Evolutionary conservation across 331 rosid species (phyloP), one percentile per base, ranked within the genome.

Genomic region (Dryas integrifolia): DNA sequence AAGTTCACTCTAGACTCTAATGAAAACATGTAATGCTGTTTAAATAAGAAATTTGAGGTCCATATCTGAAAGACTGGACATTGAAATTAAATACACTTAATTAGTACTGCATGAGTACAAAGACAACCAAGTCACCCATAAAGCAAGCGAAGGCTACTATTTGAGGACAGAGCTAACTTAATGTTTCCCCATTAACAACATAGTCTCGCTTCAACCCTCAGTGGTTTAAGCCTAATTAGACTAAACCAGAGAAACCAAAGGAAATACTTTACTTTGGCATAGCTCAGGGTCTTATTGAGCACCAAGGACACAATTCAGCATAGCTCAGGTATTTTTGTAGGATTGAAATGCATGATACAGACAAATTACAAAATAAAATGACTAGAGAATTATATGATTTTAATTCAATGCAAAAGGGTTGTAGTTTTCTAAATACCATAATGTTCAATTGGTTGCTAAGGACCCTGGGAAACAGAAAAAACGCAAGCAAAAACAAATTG

Each of bases 31-130:
- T 30, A 30, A 30, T 30, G 0, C 35, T 30, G 35, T 30, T 30
- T 30, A 30, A 30, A 30, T 30, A 30, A 2, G 35, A 30, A 30
- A 30, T 30, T 30, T 30, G 35, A 30, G 35, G 35, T 30, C 35
- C 70, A 73, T 16, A 41, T 62, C 9, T 26, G 10, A 66, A 68
- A 60, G 52, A 52, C 46, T 50, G 14, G 55, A 53, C 46, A 56
- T 7, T 43, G 40, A 53, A 52, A 55, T 40, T 39, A 69, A 55
- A 69, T 39, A 56, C 18, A 58, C 3, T 5, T 52, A 43, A 35
- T 30, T 48, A 43, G 50, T 8, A 43, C 39, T 53, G 18, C 35
- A 13, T 44, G 18, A 47, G 53, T 35, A 45, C 26, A 51, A 50
- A 30, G 15, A 26, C 12, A 69, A 50, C 18, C 65, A 65, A 10